Evolutionary conservation across 2,329 filamentous ascomycete genomes (phyloP), one percentile per base, ranked within the genome.

Genomic region (Endocalyx cinctus): DNA sequence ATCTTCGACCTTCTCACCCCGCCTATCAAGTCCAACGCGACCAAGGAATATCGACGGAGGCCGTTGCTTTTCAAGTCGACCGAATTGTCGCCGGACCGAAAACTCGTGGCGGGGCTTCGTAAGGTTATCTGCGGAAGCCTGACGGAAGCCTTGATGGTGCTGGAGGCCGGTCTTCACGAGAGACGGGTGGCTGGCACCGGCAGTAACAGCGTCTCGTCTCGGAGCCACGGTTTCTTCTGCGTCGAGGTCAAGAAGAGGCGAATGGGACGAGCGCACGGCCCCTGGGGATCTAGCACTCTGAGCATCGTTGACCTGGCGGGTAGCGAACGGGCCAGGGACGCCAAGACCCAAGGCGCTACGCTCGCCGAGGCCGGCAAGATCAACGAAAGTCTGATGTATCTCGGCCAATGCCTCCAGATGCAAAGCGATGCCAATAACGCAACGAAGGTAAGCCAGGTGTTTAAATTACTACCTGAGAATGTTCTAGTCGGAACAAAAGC

Each of bases 311-410:
- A 97, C 58, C 67, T 97, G 32, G 90, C 90, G 13, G 90, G 89
- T 11, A 97, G 92, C 41, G 92, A 98, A 62, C 80, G 92, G 39
- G 90, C 90, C 12, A 77, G 89, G 39, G 88, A 92, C 43, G 89
- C 92, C 17, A 96, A 96, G 69, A 97, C 92, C 0, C 85, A 88
- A 0, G 92, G 92, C 10, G 82, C 87, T 4, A 96, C 90, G 0
- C 74, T 98, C 11, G 90, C 85, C 0, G 92, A 98, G 64, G 92
- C 90, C 22, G 92, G 92, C 33, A 97, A 97, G 64, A 98, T 98
- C 58, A 98, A 98, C 54, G 89, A 96, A 60, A 94, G 87, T 54
- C 67, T 98, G 54, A 98, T 98, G 92, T 97, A 96, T 57, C 74
- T 98, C 2, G 92, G 92, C 0, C 92, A 97, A 55, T 98, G 92